Conservation (phyloP, 108 stramenopile genomes). For the Conticribra guillardii region DNA sequence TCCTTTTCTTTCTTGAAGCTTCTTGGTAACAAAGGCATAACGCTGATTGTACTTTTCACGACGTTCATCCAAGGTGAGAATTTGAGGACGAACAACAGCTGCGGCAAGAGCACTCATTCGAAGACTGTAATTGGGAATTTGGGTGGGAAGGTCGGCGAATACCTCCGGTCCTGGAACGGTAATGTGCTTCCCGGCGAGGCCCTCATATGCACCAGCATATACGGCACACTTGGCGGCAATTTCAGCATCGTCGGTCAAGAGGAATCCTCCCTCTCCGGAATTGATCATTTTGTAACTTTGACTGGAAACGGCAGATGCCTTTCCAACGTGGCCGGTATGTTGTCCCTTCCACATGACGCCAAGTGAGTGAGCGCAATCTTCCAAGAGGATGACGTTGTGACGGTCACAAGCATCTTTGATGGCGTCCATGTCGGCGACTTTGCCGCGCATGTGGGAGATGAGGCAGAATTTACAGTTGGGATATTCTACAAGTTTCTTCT, state of each 20-base stretch:
- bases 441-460: constrained; percentile 93
- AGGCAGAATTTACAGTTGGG: constrained; percentile 83
- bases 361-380: constrained; percentile 90
- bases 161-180: constrained; percentile 70
- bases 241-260: constrained; percentile 78
- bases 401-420: constrained; percentile 74
- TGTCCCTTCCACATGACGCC: constrained; percentile 80
- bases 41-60: constrained; percentile 82
- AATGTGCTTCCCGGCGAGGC: constrained; percentile 70
- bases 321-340: constrained; percentile 87
- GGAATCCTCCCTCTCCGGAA: constrained; percentile 91
- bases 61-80: constrained; percentile 76
- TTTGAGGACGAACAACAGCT: constrained; percentile 80
- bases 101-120: constrained; percentile 85
- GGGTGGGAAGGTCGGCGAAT: constrained; percentile 56
- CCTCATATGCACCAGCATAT: constrained; percentile 90
- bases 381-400: constrained; percentile 70
- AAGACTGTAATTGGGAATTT: constrained; percentile 84
- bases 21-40: constrained; percentile 60
- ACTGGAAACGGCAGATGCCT: constrained; percentile 68
- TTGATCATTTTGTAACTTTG: constrained; percentile 94
- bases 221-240: constrained; percentile 80
- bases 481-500: constrained; percentile 75
- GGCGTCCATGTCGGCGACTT: constrained; percentile 87
- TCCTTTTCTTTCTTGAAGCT: constrained; percentile 60